Evolutionary conservation across 2,329 filamentous ascomycete species (phyloP).

Genomic region (Aspergillus pseudotamarii): DNA sequence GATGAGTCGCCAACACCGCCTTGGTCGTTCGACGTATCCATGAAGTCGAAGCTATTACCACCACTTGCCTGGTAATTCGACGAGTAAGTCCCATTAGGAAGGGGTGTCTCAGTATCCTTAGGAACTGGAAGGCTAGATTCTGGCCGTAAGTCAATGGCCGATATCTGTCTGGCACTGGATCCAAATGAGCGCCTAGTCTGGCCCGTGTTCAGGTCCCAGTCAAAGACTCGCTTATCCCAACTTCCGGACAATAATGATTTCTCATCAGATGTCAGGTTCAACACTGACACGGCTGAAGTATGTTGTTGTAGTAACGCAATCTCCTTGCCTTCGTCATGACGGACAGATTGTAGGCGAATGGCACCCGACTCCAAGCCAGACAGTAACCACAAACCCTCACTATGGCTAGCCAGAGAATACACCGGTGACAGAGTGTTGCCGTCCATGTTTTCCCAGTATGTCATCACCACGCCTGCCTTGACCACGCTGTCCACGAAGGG

Average conservation of each 20-base stretch:
- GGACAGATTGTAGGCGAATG: slow-evolving; percentile 90
- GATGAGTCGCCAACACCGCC: slow-evolving; percentile 45
- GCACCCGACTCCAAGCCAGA: slow-evolving; percentile 87
- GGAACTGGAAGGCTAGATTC: slow-evolving; percentile 75
- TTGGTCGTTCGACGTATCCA: slow-evolving; percentile 41
- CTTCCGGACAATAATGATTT: slow-evolving; percentile 85
- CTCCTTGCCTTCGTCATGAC: slow-evolving; percentile 91
- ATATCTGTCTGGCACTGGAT: slow-evolving; percentile 80
- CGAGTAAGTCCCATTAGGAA: slow-evolving; percentile 68
- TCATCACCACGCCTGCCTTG: slow-evolving; percentile 91
- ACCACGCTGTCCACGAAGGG: slow-evolving; percentile 97
- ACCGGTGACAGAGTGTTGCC: slow-evolving; percentile 75
- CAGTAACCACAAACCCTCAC: slow-evolving; percentile 85
- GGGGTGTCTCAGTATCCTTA: slow-evolving; percentile 60
- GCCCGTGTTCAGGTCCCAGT: slow-evolving; percentile 94
- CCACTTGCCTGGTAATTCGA: slow-evolving; percentile 71
- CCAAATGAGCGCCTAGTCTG: slow-evolving; percentile 74
- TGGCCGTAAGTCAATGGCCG: slow-evolving; percentile 82
- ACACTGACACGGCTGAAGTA: slow-evolving; percentile 86
- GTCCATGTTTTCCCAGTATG: slow-evolving; percentile 99
- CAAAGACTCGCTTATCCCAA: slow-evolving; percentile 92
- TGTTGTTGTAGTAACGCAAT: slow-evolving; percentile 82
- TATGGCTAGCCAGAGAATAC: slow-evolving; percentile 90
- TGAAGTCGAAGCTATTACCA: slow-evolving; percentile 56
- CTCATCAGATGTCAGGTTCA: slow-evolving; percentile 82